Evolutionary conservation across 208 protist genomes (phyloP).

Genomic region (Leishmania lainsoni): DNA sequence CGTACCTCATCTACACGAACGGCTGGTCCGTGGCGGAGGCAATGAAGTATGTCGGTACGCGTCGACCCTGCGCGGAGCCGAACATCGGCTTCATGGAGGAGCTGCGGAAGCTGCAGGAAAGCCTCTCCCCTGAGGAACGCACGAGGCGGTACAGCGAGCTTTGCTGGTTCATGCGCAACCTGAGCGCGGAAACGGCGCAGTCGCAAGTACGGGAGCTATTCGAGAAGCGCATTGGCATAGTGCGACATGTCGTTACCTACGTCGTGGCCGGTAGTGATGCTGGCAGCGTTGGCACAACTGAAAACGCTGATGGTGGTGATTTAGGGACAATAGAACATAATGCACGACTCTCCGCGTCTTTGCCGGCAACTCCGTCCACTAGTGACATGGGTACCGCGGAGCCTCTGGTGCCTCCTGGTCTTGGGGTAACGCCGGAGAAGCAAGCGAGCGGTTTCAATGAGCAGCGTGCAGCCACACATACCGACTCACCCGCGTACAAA

Average conservation of each 20-base stretch:
- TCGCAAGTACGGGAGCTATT: conserved; percentile 61
- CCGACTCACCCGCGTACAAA: neutral
- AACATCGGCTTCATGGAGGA: conserved; percentile 86
- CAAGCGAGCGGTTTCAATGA: neutral
- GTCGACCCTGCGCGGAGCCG: conserved; percentile 65
- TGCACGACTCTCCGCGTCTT: neutral
- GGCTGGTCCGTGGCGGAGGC: conserved; percentile 84
- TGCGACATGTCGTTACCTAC: conserved; percentile 71
- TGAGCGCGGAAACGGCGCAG: conserved; percentile 32
- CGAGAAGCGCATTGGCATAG: conserved; percentile 66
- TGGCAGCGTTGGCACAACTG: neutral
- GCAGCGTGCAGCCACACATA: neutral
- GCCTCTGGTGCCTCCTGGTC: neutral
- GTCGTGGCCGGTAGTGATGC: neutral
- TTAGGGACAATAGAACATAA: neutral
- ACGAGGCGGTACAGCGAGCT: conserved; percentile 50
- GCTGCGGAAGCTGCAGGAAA: conserved; percentile 69
- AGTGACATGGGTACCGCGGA: neutral
- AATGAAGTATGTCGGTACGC: conserved; percentile 67
- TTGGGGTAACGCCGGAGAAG: no score
- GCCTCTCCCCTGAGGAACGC: conserved; percentile 51
- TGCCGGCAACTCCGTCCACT: neutral
- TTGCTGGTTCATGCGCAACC: conserved; percentile 60
- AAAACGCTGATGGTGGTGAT: neutral
- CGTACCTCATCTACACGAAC: conserved; percentile 84